These are phyloP conservation scores for Serendipita sp. DNA, from an alignment of 768 basidiomycete species.

Conservation along the genomic window DNA sequence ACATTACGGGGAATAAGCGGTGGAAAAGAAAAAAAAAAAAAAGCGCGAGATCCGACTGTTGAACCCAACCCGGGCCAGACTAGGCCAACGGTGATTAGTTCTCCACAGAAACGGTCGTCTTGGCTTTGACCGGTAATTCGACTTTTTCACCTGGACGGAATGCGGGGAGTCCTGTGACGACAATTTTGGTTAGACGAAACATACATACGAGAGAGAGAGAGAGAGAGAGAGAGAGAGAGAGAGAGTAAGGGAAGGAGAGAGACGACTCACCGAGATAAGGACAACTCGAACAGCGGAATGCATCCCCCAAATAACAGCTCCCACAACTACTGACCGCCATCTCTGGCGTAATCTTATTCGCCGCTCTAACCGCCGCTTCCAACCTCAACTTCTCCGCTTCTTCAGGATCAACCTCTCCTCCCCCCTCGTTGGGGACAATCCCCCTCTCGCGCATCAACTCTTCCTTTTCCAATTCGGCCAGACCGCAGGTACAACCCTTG, in stretches of 20 bases:
- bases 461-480: conserved; percentile 82
- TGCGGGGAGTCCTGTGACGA: conserved; percentile 72
- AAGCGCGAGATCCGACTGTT: too few species aligned
- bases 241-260: too few species aligned
- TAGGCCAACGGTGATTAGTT: too few species aligned
- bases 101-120: background rate
- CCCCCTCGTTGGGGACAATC: too few species aligned
- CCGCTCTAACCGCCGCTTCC: conserved; percentile 44
- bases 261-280: conserved; percentile 75
- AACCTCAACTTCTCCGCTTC: conserved; percentile 43
- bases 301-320: conserved; percentile 93
- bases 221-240: background rate
- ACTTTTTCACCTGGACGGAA: conserved; percentile 99
- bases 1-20: too few species aligned
- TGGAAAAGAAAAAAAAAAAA: too few species aligned
- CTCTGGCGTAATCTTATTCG: conserved; percentile 33
- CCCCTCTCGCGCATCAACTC: conserved; percentile 53
- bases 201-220: background rate
- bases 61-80: too few species aligned
- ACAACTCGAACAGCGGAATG: conserved; percentile 90
- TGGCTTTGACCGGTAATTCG: conserved; percentile 21
- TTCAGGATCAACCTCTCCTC: conserved; percentile 11
- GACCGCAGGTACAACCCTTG: conserved; percentile 92
- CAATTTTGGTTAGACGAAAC: background rate
- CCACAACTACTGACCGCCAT: conserved; percentile 87